Base-by-base conservation (phyloP, 768 basidiomycete species). In the Agaricus sinodeliciosus region DNA sequence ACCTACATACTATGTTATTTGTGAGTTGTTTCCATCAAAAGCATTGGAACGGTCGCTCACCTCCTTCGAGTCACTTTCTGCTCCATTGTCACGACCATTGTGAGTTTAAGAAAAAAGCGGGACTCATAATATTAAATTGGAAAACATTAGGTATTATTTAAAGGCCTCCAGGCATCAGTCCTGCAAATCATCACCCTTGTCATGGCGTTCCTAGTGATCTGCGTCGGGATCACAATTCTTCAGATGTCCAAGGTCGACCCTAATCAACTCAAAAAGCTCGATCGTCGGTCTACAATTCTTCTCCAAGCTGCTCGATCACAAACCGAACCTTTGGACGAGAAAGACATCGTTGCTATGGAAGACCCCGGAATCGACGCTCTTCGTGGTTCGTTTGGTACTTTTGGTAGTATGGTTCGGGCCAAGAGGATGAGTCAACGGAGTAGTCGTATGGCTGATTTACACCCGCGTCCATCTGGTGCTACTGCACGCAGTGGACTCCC, bases 211-310 rank as follows among this genome's bases (percentile, higher is more conserved):
- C 68, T 96, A 57, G 83, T 88, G 54, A 94, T 94, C 50, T 92
- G 89, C 62, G 70, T 91, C 18, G 95, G 95, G 16, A 97, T 98
- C 66, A 89, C 88, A 27, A 84, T 99, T 58, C 82, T 99, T 7
- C 96, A 99, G 69, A 87, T 95, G 81, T 91, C 87, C 65, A 91
- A 91, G 71, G 82, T 98, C 59, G 95, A 99, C 63, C 95, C 96
- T 9, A 75, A 74, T 16, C 69, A 82, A 49, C 77, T 97, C 62
- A 73, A 74, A 54, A 81, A 82, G 44, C 86, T 99, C 61, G 96
- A 98, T 65, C 78, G 95, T 15, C 79, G 87, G 31, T 88, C 90
- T 1, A 97, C 96, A 0, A 79, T 97, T 44, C 81, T 99, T 19
- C 78, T 99, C 28, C 84, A 90, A 67, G 94, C 91, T n/a, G 79